phyloP scores from a whole-genome alignment of 352 stramenopile species.

The Blastocystis sp. region DNA sequence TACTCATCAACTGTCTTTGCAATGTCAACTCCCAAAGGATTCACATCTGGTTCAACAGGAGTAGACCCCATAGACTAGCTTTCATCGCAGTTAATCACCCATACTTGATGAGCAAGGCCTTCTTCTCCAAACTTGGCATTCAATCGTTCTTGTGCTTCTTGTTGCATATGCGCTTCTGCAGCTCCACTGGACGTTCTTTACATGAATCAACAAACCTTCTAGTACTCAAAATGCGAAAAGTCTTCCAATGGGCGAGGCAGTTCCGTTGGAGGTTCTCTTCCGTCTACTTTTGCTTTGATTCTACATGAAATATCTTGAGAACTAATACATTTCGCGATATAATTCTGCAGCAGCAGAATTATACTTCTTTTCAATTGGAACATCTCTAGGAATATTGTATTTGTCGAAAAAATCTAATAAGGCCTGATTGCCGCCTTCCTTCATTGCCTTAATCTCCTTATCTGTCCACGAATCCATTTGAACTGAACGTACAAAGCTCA shows the following conservation, averaged over 20 bases:
- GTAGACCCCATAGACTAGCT: conserved; percentile 1
- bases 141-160: conserved; percentile 14
- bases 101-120: conserved; percentile 33
- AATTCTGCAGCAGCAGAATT: conserved; percentile 55
- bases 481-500: conserved; percentile 64
- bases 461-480: conserved; percentile 65
- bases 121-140: conserved; percentile 46
- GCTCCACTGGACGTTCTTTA: not conserved
- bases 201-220: not conserved
- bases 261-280: conserved; percentile 44
- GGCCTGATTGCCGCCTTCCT: conserved; percentile 61
- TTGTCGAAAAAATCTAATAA: conserved; percentile 57
- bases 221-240: not conserved
- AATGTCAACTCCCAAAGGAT: not conserved
- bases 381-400: conserved; percentile 59
- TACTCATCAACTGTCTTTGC: conserved; percentile 13
- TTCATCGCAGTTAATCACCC: not conserved
- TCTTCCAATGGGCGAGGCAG: not conserved
- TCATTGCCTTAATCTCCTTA: conserved; percentile 63
- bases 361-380: conserved; percentile 63
- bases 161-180: not conserved
- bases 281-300: conserved; percentile 50
- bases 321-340: conserved; percentile 56
- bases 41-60: not conserved
- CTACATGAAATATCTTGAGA: not conserved